Evolutionary conservation across 73 alveolate genomes (phyloP), one percentile per base, ranked within the genome.

Genomic region (Tetrahymena malaccensis): DNA sequence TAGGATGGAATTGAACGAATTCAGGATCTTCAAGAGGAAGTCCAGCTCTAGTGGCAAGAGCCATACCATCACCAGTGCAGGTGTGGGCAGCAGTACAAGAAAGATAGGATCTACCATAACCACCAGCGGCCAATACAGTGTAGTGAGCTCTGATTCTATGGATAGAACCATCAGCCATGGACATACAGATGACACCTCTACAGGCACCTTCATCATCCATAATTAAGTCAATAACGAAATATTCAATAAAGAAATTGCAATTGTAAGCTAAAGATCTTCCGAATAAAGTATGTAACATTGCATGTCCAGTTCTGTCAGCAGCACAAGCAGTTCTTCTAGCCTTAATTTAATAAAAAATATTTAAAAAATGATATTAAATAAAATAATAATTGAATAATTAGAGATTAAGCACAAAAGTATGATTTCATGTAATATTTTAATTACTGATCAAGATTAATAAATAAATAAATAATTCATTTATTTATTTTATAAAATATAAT

Each of bases 11-110:
- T 96, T 98, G 97, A 43, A 98, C 99, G 97, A 98, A 98, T 96
- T 98, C 99, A 98, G 96, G 95, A 98, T 98, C 98, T 98, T 98
- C 98, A 95, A 97, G 94, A 19, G 99, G 99, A 37, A 98, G 96
- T 33, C 99, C 99, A 96, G 99, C 99, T 96, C 99, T 98, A 34
- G 97, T 95, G 25, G 96, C 98, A 98, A 98, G 96, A 95, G 98
- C 99, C 93, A 97, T 97, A 93, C 99, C 99, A 96, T 97, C 99
- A 85, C 99, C 99, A 70, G 99, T 98, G 96, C 99, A 98, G 22
- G 99, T 98, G 97, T 98, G 99, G 15, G 99, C 99, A 35, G 99
- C 96, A n/a, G 99, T 98, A 97, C 99, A 98, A 84, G 99, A 98
- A 96, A 96, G 98, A 94, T 97, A 98, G 35, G 99, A 98, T 57